Conservation (phyloP, 345 rosid species). For the Corymbia maculata region DNA sequence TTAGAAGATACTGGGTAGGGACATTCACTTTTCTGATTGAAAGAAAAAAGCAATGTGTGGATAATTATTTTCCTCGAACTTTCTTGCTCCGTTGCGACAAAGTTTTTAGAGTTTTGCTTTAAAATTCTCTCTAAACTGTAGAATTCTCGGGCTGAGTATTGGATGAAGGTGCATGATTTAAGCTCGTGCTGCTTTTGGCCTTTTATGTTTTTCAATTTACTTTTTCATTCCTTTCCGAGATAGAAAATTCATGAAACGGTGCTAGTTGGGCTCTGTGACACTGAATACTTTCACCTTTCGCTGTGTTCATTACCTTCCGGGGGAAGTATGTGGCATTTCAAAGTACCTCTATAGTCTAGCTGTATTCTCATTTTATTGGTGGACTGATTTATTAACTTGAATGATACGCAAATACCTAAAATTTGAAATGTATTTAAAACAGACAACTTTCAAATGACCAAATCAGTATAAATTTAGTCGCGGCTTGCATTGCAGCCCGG, state of each 20-base stretch:
- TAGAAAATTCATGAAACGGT: too few species aligned
- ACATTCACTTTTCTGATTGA: not conserved
- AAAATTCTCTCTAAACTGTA: too few species aligned
- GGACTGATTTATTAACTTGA: not conserved
- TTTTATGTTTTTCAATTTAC: too few species aligned
- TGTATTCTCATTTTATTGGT: not conserved
- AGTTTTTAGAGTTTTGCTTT: not conserved
- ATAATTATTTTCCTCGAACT: too few species aligned
- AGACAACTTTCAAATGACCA: not conserved
- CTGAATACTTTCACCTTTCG: not conserved
- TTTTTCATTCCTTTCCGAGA: not conserved
- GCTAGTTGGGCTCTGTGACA: not conserved
- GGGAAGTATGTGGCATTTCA: not conserved
- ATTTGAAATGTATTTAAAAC: not conserved
- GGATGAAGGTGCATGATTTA: not conserved
- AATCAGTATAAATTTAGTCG: not conserved
- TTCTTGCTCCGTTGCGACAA: not conserved
- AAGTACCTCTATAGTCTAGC: not conserved
- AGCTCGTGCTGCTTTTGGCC: not conserved
- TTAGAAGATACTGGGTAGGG: fast-evolving
- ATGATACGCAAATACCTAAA: not conserved
- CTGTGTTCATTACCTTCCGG: not conserved
- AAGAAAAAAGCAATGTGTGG: not conserved
- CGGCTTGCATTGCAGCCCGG: too few species aligned
- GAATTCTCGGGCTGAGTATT: not conserved